Conservation (phyloP, 2,329 filamentous ascomycete genomes). For the Westerdykella sp. region DNA sequence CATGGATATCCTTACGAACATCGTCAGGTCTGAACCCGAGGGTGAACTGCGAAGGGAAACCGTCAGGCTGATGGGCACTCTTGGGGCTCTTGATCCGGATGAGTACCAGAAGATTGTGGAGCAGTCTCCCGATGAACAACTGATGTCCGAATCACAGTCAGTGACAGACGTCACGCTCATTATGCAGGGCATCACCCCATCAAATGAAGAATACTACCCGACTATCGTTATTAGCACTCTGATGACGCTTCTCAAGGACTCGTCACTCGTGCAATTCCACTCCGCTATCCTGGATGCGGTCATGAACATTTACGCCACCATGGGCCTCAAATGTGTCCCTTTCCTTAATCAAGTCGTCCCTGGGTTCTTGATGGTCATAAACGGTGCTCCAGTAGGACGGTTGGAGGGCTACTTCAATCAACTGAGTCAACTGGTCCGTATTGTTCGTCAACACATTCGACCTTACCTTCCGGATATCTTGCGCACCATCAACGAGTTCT, state of each 20-base stretch:
- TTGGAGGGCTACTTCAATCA: conserved; percentile 98
- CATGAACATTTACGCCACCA: conserved; percentile 96
- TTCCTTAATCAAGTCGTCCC: conserved; percentile 93
- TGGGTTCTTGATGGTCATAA: conserved; percentile 84
- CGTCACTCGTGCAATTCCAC: conserved; percentile 83
- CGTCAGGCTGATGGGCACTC: conserved; percentile 91
- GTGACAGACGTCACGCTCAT: conserved; percentile 94
- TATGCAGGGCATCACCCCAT: conserved; percentile 94
- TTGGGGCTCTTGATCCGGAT: conserved; percentile 92
- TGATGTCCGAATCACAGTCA: conserved; percentile 57
- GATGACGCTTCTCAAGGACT: conserved; percentile 84
- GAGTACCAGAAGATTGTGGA: conserved; percentile 94
- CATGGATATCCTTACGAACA: conserved; percentile 84
- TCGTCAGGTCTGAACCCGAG: conserved; percentile 87
- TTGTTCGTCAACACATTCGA: conserved; percentile 93
- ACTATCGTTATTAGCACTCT: conserved; percentile 96
- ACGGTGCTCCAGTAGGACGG: conserved; percentile 67
- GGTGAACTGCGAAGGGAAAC: conserved; percentile 84
- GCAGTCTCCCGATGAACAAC: conserved; percentile 73
- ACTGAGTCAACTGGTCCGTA: conserved; percentile 83
- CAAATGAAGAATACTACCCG: conserved; percentile 96
- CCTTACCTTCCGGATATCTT: conserved; percentile 85
- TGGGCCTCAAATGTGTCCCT: conserved; percentile 91
- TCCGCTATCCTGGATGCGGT: conserved; percentile 93
- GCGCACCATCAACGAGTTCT: conserved; percentile 80